These are phyloP conservation scores for Penicillium oxalicum DNA, from an alignment of 2,329 filamentous ascomycete genomes.

Conservation along the genomic window DNA sequence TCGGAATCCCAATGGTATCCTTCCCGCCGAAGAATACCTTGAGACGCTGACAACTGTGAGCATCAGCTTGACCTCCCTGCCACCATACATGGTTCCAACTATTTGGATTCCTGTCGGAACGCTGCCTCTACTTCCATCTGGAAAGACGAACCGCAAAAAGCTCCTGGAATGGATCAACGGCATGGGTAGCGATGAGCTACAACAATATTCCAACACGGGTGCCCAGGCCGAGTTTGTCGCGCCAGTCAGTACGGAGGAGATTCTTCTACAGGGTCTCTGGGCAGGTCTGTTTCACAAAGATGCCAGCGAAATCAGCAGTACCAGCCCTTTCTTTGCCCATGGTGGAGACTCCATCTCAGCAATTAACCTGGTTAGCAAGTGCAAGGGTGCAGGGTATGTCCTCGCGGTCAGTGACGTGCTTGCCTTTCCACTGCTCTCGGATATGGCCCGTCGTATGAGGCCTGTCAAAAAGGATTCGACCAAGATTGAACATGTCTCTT, in stretches of 20 bases:
- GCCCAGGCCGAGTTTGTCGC: too few relatives aligned
- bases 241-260: too few relatives aligned
- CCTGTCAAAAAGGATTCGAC: neutral
- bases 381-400: conserved; percentile 5
- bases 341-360: conserved; percentile 19
- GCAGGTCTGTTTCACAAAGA: neutral
- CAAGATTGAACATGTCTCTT: neutral
- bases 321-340: neutral
- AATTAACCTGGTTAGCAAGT: conserved; percentile 12
- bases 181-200: too few relatives aligned
- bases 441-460: neutral
- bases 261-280: too few relatives aligned
- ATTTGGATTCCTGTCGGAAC: neutral
- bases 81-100: conserved; percentile 5
- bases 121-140: neutral
- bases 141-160: neutral
- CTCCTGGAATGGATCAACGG: too few relatives aligned
- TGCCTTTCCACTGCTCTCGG: neutral
- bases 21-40: conserved; percentile 1
- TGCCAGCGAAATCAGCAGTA: neutral
- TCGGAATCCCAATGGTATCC: neutral
- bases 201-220: too few relatives aligned
- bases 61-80: conserved; percentile 1
- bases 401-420: conserved; percentile 10
- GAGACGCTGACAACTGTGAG: conserved; percentile 1